Base-by-base conservation (phyloP, 1,139 yeast species). In the Blastobotrys serpentis region DNA sequence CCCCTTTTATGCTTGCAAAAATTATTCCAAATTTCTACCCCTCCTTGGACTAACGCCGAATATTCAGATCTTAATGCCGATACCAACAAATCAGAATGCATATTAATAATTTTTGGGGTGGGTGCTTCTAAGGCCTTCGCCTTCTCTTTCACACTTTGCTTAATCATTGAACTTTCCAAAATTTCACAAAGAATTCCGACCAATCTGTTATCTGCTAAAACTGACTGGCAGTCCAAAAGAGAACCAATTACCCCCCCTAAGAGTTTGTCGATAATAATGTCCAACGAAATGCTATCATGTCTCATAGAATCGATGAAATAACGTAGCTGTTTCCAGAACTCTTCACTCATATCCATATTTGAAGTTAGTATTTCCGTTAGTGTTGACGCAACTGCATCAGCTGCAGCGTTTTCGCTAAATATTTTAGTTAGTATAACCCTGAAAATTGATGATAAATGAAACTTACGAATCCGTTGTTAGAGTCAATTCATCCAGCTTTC, bases 1-100 rank as follows among this genome's bases (percentile, higher is more conserved):
- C 40, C 40, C n/a, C 22, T 36, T 19, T 36, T 36, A n/a, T 36
- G 40, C 40, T 18, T 36, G 25, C 40, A 36, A 36, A 36, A 36
- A 19, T 13, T 13, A 18, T 36, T 36, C 40, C 40, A 36, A 17
- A 36, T 36, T n/a, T 19, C 3, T 11, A 36, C 25, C 7, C 19
- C 19, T 3, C 25, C 40, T 4, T 23, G 19, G n/a, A 36, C 40
- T 19, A 36, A 36, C 7, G 19, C 19, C 13, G 10, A 25, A 19
- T 18, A 25, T n/a, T n/a, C 25, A 7, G 40, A 36, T 11, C n/a
- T 36, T n/a, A 36, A 19, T 6, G 40, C 40, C 6, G 14, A 7
- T 7, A 36, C 40, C 8, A 36, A 19, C 14, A 36, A n/a, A 17
- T 36, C 22, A 18, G 40, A 17, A 36, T 36, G 40, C 40, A 19